These are phyloP conservation scores for Rhizopogon rudus DNA, from an alignment of 768 basidiomycete species.

Conservation along the genomic window DNA sequence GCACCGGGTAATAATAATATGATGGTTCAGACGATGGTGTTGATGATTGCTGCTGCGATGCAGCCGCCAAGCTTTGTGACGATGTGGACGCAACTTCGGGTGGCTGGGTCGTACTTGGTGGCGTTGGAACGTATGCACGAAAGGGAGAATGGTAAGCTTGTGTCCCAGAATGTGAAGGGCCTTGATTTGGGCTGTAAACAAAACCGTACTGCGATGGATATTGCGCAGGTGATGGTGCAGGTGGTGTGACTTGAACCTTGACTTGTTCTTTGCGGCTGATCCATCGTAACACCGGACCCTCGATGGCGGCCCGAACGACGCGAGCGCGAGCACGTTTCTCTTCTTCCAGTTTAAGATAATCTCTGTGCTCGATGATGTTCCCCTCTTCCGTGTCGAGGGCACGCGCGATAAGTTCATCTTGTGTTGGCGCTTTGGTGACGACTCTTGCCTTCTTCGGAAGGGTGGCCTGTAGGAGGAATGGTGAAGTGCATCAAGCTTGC, in stretches of 20 bases:
- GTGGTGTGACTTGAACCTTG: conserved; percentile 31
- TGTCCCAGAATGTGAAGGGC: conserved; percentile 12
- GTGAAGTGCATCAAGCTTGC: not conserved
- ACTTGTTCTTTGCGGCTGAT: conserved; percentile 60
- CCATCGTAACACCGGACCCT: conserved; percentile 71
- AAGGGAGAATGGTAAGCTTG: conserved; percentile 17
- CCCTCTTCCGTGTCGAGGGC: conserved; percentile 87
- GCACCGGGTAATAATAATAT: not conserved
- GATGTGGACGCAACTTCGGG: not conserved
- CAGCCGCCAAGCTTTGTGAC: not conserved
- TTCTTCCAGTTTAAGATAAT: conserved; percentile 78
- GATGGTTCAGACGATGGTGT: conserved; percentile 1
- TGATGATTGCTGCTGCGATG: not conserved
- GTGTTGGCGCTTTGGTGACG: conserved; percentile 53
- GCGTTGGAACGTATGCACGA: conserved; percentile 17
- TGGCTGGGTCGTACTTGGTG: not conserved
- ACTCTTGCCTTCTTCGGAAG: conserved; percentile 57
- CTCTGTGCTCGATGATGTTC: conserved; percentile 70
- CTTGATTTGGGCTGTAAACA: conserved; percentile 13
- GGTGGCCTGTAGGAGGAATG: conserved; percentile 38
- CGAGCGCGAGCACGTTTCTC: conserved; percentile 67
- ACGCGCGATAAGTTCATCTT: conserved; percentile 78
- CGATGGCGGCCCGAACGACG: conserved; percentile 54
- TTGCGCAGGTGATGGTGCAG: conserved; percentile 18
- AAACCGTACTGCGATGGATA: conserved; percentile 16